phyloP scores from a whole-genome alignment of 179 eudicot species.

The Beta lomatogona region DNA sequence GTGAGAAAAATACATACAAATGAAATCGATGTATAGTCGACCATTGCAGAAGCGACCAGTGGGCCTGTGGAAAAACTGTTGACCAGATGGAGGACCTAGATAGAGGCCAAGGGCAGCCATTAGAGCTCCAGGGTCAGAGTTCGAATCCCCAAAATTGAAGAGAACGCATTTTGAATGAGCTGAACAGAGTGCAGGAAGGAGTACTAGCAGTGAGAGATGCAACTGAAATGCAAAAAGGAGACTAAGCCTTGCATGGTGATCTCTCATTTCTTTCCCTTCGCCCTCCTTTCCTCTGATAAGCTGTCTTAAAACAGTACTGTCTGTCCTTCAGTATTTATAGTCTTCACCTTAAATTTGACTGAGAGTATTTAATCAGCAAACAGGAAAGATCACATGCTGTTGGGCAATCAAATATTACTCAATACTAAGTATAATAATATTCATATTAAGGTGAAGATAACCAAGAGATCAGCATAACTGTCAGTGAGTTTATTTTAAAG shows the following conservation, averaged over 20 bases:
- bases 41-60: constrained; percentile 45
- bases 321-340: constrained; percentile 9
- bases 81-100: constrained; percentile 46
- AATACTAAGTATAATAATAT: not conserved
- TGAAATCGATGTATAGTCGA: constrained; percentile 41
- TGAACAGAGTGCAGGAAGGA: constrained; percentile 17
- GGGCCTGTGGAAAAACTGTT: constrained; percentile 40
- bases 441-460: not conserved
- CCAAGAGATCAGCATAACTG: not conserved
- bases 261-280: constrained; percentile 20
- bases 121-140: constrained; percentile 41
- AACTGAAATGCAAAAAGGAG: constrained; percentile 4
- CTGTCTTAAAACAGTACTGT: not conserved
- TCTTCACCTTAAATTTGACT: constrained; percentile 9
- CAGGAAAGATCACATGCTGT: constrained; percentile 6
- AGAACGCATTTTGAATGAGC: constrained; percentile 36
- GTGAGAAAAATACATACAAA: constrained; percentile 23
- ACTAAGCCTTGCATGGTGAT: constrained; percentile 13
- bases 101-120: constrained; percentile 41
- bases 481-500: not conserved
- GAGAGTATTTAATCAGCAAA: constrained; percentile 10
- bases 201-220: constrained; percentile 5
- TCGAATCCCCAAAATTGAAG: constrained; percentile 43
- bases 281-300: not conserved
- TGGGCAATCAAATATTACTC: not conserved